Conservation (phyloP, 257 asterid species). For the Capsicum baccatum region DNA sequence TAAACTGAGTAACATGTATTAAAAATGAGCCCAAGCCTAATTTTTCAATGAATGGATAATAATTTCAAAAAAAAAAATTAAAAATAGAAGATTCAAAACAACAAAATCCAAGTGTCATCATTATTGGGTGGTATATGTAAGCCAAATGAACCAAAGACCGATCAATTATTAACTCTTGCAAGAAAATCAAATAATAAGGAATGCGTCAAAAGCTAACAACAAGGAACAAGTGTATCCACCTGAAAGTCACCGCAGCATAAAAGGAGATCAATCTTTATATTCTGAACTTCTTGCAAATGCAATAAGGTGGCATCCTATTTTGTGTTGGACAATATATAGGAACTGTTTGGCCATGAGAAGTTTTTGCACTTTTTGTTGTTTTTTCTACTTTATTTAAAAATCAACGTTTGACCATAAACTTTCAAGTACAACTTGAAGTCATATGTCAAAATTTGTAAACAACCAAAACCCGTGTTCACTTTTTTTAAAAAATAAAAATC, state of each 20-base stretch:
- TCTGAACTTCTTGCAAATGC: slow-evolving; percentile 77
- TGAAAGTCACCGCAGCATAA: slow-evolving; percentile 98
- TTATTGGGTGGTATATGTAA: background rate
- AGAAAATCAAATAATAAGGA: too few species aligned
- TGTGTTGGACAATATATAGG: too few species aligned
- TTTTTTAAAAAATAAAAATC: too few species aligned
- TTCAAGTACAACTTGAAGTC: too few species aligned
- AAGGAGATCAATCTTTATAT: slow-evolving; percentile 79
- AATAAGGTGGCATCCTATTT: slow-evolving; percentile 35
- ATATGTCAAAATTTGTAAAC: too few species aligned
- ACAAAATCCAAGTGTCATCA: background rate
- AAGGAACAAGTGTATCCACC: slow-evolving; percentile 47
- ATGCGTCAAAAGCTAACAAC: too few species aligned
- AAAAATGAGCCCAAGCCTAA: slow-evolving; percentile 9
- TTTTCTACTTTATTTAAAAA: too few species aligned
- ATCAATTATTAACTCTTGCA: too few species aligned
- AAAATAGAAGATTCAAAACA: background rate
- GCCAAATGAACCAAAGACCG: background rate
- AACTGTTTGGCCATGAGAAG: too few species aligned
- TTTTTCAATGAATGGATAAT: background rate
- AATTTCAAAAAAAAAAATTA: background rate
- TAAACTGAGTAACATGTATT: background rate
- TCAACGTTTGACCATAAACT: too few species aligned
- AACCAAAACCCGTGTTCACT: too few species aligned
- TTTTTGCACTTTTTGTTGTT: too few species aligned